phyloP scores from a whole-genome alignment of 371 early-diverging fungal species.

The Mucor indicus region DNA sequence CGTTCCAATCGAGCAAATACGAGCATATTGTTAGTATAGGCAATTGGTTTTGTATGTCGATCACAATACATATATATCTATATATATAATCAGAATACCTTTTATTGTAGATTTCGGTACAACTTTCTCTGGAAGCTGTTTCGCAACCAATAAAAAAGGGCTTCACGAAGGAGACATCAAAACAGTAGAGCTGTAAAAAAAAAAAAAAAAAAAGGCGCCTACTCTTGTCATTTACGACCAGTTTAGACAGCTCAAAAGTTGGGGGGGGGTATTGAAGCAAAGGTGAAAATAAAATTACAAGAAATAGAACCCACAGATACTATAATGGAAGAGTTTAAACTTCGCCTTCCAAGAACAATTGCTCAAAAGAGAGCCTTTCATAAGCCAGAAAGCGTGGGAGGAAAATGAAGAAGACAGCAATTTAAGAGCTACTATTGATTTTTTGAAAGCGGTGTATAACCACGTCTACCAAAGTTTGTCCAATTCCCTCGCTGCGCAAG shows the following conservation, averaged over 20 bases:
- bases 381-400: neutral
- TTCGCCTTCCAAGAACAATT: constrained; percentile 1
- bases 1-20: neutral
- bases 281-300: neutral
- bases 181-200: neutral
- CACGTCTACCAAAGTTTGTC: neutral
- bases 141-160: neutral
- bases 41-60: no score
- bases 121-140: constrained; percentile 14
- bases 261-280: constrained; percentile 6
- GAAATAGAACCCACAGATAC: neutral
- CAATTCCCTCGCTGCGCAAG: no score
- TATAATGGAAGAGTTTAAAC: constrained; percentile 4
- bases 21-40: constrained; percentile 3
- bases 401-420: neutral
- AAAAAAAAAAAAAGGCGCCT: neutral
- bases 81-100: neutral
- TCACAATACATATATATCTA: no score
- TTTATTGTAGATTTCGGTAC: constrained; percentile 8
- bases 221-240: constrained; percentile 7
- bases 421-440: constrained; percentile 9
- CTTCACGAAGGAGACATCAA: neutral
- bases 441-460: constrained; percentile 5
- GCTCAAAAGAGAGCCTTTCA: constrained; percentile 4
- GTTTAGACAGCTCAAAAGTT: neutral